Evolutionary conservation across 2,329 filamentous ascomycete species (phyloP), one percentile per base, ranked within the genome.

Genomic region (Diaporthe sp.): DNA sequence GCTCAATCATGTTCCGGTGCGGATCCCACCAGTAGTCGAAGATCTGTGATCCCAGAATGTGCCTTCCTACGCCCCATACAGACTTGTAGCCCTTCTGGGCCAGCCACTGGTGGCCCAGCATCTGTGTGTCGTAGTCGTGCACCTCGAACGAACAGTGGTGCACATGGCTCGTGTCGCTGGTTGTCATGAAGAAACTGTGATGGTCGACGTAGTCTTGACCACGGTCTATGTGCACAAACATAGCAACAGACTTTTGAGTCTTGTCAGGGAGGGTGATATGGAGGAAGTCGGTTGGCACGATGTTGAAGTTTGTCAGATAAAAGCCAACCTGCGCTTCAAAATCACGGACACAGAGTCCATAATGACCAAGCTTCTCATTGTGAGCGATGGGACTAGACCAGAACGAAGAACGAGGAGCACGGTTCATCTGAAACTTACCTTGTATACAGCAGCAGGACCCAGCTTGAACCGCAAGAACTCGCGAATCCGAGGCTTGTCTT

Each of bases 21-120:
- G 46, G 46, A 15, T 49, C 46, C 46, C 46, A 77, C 82, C 72
- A 92, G 81, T 92, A 92, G 79, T 93, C 91, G 77, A 92, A 93
- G 55, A 92, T 87, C 81, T 92, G 90, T 62, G 84, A 87, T 0
- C 91, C 91, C 31, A 92, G 80, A 13, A 92, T 86, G 82, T 93
- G 91, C 59, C 91, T 82, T 0, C 91, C 91, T 0, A 93, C 87
- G 0, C 91, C 91, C 91, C 91, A 93, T 19, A 90, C 87, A 34
- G 82, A 84, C 76, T 86, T 86, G 77, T 89, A 92, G 2, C 86
- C 86, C 78, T 89, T 88, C 61, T 86, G 81, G 0, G 82, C 84
- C 58, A 93, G 82, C 87, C 89, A 92, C 70, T 90, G 84, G 80
- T 93, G 91, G 0, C 91, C 91, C 4, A 92, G 81, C 25, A 86